These are phyloP conservation scores for Apiotrichum sp. DNA, from an alignment of 1,284 basidiomycete genomes.

Conservation along the genomic window DNA sequence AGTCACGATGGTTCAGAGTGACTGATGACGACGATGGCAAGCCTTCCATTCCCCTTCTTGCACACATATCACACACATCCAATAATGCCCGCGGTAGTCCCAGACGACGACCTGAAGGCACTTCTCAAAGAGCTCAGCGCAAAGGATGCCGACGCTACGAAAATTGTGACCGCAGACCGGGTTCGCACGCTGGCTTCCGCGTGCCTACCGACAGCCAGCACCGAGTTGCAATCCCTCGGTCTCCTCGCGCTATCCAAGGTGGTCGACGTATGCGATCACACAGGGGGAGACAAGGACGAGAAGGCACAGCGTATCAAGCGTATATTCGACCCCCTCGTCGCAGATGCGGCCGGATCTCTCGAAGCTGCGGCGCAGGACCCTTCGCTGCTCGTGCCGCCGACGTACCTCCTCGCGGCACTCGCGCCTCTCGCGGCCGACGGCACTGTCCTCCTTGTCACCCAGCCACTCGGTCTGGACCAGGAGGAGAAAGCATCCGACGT, in stretches of 20 bases:
- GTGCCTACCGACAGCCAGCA: background rate
- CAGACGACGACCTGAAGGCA: constrained; percentile 5
- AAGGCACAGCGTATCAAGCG: constrained; percentile 5
- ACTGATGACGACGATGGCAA: no score
- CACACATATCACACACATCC: background rate
- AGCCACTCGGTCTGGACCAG: constrained; percentile 14
- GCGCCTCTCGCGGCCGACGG: constrained; percentile 25
- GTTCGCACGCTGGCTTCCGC: constrained; percentile 1
- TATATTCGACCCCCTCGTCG: constrained; percentile 11
- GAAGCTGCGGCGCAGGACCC: constrained; percentile 4
- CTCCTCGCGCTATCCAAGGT: constrained; percentile 10
- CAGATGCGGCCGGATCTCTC: constrained; percentile 4
- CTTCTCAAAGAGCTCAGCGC: constrained; percentile 9
- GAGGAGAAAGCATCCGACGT: constrained; percentile 5
- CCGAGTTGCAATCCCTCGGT: constrained; percentile 5
- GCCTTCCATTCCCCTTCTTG: no score
- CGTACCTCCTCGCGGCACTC: constrained; percentile 24
- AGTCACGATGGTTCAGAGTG: no score
- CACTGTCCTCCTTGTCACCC: constrained; percentile 22
- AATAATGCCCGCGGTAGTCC: constrained; percentile 1
- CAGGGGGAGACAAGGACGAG: constrained; percentile 1
- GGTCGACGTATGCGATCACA: constrained; percentile 1
- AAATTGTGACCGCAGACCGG: background rate
- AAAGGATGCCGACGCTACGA: background rate
- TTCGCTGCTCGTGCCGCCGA: constrained; percentile 8